Percentiles rank a stretch among this genome's conserved stretches.
Evolutionary conservation across 2,329 filamentous ascomycete species (phyloP).

Genomic region (Allantophomopsis lycopodina): DNA sequence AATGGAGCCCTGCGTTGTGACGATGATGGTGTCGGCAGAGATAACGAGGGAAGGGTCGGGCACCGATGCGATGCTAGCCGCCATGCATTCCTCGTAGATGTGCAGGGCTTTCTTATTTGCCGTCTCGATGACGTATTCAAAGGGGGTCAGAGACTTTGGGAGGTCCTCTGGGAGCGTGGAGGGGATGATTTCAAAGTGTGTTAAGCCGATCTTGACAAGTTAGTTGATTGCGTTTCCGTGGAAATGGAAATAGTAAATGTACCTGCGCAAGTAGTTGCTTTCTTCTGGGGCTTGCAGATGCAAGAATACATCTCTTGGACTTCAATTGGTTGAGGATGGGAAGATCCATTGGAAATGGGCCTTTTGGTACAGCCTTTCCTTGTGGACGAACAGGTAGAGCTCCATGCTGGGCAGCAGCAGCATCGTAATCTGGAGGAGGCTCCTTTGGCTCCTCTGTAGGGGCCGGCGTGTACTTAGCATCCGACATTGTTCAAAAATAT

Average conservation of each 20-base stretch:
- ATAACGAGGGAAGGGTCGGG: conserved; percentile 73
- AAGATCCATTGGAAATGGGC: conserved; percentile 58
- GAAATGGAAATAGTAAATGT: conserved; percentile 7
- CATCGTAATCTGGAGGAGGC: conserved; percentile 8
- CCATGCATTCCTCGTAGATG: conserved; percentile 33
- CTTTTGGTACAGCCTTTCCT: conserved; percentile 18
- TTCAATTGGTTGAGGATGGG: conserved; percentile 68
- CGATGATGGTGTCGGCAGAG: conserved; percentile 82
- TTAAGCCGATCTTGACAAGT: conserved; percentile 54
- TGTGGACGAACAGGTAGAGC: conserved; percentile 3
- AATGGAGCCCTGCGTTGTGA: conserved; percentile 60
- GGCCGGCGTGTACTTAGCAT: background rate
- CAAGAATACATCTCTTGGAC: conserved; percentile 72
- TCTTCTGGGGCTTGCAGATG: conserved; percentile 76
- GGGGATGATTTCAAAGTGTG: conserved; percentile 70
- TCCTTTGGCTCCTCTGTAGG: conserved; percentile 7
- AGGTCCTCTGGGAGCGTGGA: conserved; percentile 78
- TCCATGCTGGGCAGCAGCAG: conserved; percentile 2
- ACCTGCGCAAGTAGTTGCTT: conserved; percentile 68
- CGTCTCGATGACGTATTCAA: conserved; percentile 84
- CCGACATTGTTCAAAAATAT: background rate
- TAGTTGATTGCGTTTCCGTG: conserved; percentile 1
- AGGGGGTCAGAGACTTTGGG: conserved; percentile 59
- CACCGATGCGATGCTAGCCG: conserved; percentile 22
- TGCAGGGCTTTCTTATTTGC: conserved; percentile 71